These are phyloP conservation scores for Pseudogymnoascus pannorum DNA, from an alignment of 2,329 filamentous ascomycete genomes.

Conservation along the genomic window DNA sequence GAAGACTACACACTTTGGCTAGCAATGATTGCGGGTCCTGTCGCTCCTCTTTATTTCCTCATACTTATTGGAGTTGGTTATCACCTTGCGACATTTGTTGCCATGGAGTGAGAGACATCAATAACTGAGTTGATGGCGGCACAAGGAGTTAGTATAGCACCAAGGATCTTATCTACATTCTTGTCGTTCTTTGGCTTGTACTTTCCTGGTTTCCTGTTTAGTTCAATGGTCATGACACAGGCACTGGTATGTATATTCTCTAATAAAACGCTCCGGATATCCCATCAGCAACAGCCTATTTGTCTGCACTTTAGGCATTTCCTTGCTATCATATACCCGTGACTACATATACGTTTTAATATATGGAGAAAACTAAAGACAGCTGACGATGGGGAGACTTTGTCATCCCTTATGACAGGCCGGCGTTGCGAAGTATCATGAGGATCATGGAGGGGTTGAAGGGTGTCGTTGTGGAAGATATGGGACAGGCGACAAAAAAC, in stretches of 20 bases:
- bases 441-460: slow-evolving; percentile 21
- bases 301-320: background rate
- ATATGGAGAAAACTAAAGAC: slow-evolving; percentile 56
- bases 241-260: slow-evolving; percentile 12
- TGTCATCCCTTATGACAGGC: slow-evolving; percentile 19
- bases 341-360: slow-evolving; percentile 38
- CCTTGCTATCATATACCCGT: background rate
- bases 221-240: slow-evolving; percentile 22
- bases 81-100: slow-evolving; percentile 22
- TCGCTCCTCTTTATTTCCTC: slow-evolving; percentile 22
- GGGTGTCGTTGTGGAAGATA: slow-evolving; percentile 14
- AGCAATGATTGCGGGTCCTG: slow-evolving; percentile 13
- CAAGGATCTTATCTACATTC: slow-evolving; percentile 21
- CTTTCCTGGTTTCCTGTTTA: slow-evolving; percentile 21
- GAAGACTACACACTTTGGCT: slow-evolving; percentile 15
- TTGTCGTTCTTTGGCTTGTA: slow-evolving; percentile 22
- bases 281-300: no score
- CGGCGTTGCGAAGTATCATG: slow-evolving; percentile 20
- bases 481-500: slow-evolving; percentile 9
- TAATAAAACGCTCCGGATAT: background rate
- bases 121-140: slow-evolving; percentile 23
- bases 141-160: slow-evolving; percentile 21
- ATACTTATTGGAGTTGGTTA: slow-evolving; percentile 24
- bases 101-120: slow-evolving; percentile 21
- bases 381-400: slow-evolving; percentile 32